Conservation (phyloP, 331 rosid species). For the Pyracantha coccinea region DNA sequence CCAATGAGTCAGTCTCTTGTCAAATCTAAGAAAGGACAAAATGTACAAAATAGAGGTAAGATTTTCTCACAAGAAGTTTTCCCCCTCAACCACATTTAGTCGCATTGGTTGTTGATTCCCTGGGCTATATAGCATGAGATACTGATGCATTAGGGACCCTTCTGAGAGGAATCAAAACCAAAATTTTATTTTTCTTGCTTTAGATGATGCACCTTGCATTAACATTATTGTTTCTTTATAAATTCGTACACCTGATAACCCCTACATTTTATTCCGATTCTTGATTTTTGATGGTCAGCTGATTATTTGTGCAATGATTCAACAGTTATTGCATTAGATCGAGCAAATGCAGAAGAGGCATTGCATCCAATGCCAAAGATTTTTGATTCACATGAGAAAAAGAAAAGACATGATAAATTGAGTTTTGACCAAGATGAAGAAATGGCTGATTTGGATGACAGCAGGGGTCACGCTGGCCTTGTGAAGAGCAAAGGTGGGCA, state of each 20-base stretch:
- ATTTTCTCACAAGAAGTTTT: not conserved
- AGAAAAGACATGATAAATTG: slow-evolving; percentile 26
- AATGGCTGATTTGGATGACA: slow-evolving; percentile 17
- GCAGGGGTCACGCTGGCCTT: slow-evolving; percentile 26
- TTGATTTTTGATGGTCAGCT: slow-evolving; percentile 11
- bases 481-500: slow-evolving; percentile 37
- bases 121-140: not conserved
- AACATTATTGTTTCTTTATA: not conserved
- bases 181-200: not conserved
- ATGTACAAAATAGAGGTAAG: slow-evolving; percentile 47
- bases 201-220: not conserved
- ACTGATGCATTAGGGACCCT: not conserved
- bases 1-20: slow-evolving; percentile 44
- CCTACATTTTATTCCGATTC: slow-evolving; percentile 2
- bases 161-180: not conserved
- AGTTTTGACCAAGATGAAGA: slow-evolving; percentile 23
- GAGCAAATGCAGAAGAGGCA: slow-evolving; percentile 95
- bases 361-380: slow-evolving; percentile 73
- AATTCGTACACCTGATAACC: not conserved
- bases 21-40: slow-evolving; percentile 56
- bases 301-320: slow-evolving; percentile 27
- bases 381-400: slow-evolving; percentile 42
- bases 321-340: slow-evolving; percentile 75
- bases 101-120: not conserved
- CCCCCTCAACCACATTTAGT: not conserved